Conservation (phyloP, 768 basidiomycete genomes). For the Rhizopogon sp. region DNA sequence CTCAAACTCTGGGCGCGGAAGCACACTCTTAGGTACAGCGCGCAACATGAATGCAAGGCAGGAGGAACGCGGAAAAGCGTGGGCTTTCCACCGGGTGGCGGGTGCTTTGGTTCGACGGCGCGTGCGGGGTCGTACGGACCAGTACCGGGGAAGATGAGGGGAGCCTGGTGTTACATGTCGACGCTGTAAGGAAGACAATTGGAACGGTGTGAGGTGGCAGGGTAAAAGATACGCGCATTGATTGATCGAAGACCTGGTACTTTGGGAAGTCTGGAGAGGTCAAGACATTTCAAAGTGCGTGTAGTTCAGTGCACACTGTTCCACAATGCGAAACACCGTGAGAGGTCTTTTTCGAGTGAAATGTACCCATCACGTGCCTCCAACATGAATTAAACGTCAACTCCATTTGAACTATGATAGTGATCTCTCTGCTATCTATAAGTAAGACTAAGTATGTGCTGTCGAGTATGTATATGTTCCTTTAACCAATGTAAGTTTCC, state of each 20-base stretch:
- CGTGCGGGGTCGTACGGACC: neutral
- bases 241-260: constrained; percentile 1
- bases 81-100: neutral
- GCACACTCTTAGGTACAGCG: constrained; percentile 2
- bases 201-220: neutral
- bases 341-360: no score
- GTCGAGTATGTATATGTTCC: no score
- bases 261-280: constrained; percentile 10
- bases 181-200: neutral
- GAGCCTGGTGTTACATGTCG: neutral
- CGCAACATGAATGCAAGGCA: constrained; percentile 1
- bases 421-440: no score
- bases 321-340: no score
- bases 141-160: neutral
- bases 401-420: no score
- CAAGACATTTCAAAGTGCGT: constrained; percentile 9
- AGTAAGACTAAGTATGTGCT: no score
- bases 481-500: no score
- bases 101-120: constrained; percentile 1
- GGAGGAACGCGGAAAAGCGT: neutral
- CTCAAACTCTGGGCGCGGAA: neutral
- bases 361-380: no score
- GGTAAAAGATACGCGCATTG: neutral
- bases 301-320: neutral
- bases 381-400: no score